Evolutionary conservation across 1,139 yeast genomes (phyloP), one percentile per base, ranked within the genome.

Genomic region (Blastobotrys illinoisensis): DNA sequence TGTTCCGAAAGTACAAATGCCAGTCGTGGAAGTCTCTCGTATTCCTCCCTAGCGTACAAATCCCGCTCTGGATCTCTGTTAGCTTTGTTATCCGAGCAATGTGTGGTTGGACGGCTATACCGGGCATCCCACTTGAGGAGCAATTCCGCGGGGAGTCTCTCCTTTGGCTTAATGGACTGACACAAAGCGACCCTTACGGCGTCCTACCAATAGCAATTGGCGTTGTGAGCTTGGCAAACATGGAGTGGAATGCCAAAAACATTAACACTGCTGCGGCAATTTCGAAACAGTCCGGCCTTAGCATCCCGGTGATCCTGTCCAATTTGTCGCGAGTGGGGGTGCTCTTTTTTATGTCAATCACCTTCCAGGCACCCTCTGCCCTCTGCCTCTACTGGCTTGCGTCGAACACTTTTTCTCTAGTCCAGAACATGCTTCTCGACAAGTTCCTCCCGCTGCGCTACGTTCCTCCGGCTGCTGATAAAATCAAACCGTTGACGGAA

Each of bases 1-100:
- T 91, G 16, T 91, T 86, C 70, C 80, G 79, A 60, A 77, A 79
- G 54, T 77, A 86, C 64, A 74, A 76, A 14, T 88, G 91, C 52
- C 95, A 88, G 64, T 69, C 85, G 55, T 91, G 95, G 91, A 90
- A 89, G 67, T 85, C 87, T 63, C 73, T 83, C 55, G 67, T 84
- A 1, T 66, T 88, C 49, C 64, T 76, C 28, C 98, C 98, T 0
- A 74, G 83, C 1, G 81, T 87, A 20, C 98, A 91, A 67, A 77
- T 91, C 26, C 98, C 98, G 0, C 69, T 90, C n/a, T 91, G 97
- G 96, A 77, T 89, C 2, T 76, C 85, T 1, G 77, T 89, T 78
- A 85, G 95, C 9, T 74, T 85, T 62, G 84, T 91, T 0, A 80
- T 90, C 65, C 77, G 97, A 60, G 81, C 85, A 52, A 73, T 88